Evolutionary conservation across 495 filamentous ascomycete species (phyloP), one percentile per base, ranked within the genome.

Genomic region (Amorphotheca resinae): DNA sequence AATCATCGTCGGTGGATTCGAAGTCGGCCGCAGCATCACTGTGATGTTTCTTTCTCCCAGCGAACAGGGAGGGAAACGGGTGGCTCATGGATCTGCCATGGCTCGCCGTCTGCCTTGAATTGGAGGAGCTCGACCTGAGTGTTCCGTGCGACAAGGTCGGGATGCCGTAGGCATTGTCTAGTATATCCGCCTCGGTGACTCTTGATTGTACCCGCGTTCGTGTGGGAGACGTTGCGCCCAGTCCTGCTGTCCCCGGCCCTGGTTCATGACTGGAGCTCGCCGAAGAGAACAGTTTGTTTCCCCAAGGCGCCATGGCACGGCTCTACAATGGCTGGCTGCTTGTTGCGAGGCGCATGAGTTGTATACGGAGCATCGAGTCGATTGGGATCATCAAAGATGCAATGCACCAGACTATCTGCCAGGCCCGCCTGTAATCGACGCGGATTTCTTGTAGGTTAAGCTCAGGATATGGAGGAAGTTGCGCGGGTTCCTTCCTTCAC

Each of bases 31-130:
- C 23, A 17, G 15, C 14, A 12, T 54, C 53, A 8, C 38, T 41
- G n/a, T 64, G 62, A n/a, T 64, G 52, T 50, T 72, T 76, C 60
- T 72, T 79, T 41, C 65, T 72, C 38, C 62, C 64, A 12, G 72
- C 65, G 51, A 84, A 77, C 21, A 78, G 52, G 5, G 77, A 77
- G 3, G 79, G 73, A 46, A 85, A 82, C 4, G 81, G 79, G 48
- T 88, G 79, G 59, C 83, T 88, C 66, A 80, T 72, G 33, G 82
- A 84, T 38, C 82, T 80, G 12, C 65, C 61, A 60, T 88, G 82
- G 35, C 66, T 47, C 22, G 33, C 32, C 11, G 39, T 32, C 35
- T 31, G 47, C 9, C 44, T 22, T n/a, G 64, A 35, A 52, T 55
- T 43, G 48, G 51, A 36, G n/a, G n/a, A n/a, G n/a, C n/a, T n/a